Evolutionary conservation across 495 filamentous ascomycete genomes (phyloP), one percentile per base, ranked within the genome.

Genomic region (Aspergillus sclerotioniger): DNA sequence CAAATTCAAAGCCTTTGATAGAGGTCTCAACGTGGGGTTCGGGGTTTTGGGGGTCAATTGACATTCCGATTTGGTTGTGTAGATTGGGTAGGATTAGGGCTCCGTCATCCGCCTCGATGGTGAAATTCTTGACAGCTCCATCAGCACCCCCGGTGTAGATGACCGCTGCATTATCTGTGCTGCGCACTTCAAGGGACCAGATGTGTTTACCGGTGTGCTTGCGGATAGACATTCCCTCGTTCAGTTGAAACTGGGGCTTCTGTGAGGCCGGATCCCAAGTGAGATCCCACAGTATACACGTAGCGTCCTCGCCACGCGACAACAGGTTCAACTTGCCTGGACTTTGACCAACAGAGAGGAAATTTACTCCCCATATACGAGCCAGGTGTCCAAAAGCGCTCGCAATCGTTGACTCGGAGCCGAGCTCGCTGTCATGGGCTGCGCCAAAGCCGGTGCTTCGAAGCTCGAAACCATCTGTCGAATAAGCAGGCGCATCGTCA

Each of bases 141-240:
- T 98, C 94, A 17, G 88, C 85, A n/a, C 90, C 94, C 2, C 93
- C 94, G 41, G 89, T 93, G n/a, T 85, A 84, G 58, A 95, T 67
- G 0, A 83, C 51, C 10, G 62, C 67, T 7, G 69, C 58, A 29
- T 65, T 57, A 8, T 60, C 60, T 6, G 51, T 53, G 13, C 33
- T 60, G n/a, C 62, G 60, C 8, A 88, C 65, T 10, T 82, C 84
- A 25, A 83, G 71, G 1, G 90, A 87, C 91, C 92, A 97, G n/a
- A 97, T 85, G 65, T 96, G 90, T 69, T 97, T 98, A 29, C 94
- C 93, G 29, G 72, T 76, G 66, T 98, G 94, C 48, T 80, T 84
- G 16, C 76, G 71, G 37, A 80, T 79, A 12, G 80, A 83, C 3
- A 73, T 68, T 9, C 76, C 69, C 25, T 87, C 78, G 8, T 55